These are phyloP conservation scores for Lachancea dasiensis DNA, from an alignment of 805 yeast species.

Conservation along the genomic window DNA sequence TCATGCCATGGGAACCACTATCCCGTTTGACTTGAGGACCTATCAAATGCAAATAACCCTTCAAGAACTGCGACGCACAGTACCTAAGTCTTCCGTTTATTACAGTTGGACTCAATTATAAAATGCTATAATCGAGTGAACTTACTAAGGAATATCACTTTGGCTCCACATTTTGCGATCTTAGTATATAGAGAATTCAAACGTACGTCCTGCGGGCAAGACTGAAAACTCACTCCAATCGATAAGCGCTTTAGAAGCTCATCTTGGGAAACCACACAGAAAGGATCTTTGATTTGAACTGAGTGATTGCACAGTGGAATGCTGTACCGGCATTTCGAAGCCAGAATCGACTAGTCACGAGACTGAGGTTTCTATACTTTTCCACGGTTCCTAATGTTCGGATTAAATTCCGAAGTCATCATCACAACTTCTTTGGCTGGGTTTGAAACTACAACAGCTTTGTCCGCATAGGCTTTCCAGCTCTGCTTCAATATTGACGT, in stretches of 20 bases:
- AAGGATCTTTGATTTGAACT: not conserved
- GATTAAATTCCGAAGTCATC: no score
- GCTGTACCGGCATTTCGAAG: no score
- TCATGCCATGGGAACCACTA: slow-evolving; percentile 35
- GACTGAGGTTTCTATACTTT: no score
- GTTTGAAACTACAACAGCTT: no score
- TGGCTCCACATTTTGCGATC: not conserved
- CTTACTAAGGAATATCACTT: no score
- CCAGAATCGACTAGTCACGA: not conserved
- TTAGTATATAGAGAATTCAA: not conserved
- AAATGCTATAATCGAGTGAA: not conserved
- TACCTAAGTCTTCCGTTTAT: slow-evolving; percentile 28
- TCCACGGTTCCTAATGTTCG: no score
- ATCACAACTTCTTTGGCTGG: not conserved
- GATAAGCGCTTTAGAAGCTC: not conserved
- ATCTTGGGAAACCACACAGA: not conserved
- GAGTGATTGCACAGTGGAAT: not conserved
- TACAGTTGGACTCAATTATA: slow-evolving; percentile 32
- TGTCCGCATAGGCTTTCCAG: not conserved
- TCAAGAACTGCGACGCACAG: slow-evolving; percentile 40
- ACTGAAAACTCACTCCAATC: not conserved
- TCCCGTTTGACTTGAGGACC: slow-evolving; percentile 40
- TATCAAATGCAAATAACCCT: slow-evolving; percentile 47
- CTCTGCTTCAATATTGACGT: not conserved
- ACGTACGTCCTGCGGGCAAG: slow-evolving; percentile 1